phyloP scores from a whole-genome alignment of 2,329 filamentous ascomycete species.

The Claviceps digitariae region DNA sequence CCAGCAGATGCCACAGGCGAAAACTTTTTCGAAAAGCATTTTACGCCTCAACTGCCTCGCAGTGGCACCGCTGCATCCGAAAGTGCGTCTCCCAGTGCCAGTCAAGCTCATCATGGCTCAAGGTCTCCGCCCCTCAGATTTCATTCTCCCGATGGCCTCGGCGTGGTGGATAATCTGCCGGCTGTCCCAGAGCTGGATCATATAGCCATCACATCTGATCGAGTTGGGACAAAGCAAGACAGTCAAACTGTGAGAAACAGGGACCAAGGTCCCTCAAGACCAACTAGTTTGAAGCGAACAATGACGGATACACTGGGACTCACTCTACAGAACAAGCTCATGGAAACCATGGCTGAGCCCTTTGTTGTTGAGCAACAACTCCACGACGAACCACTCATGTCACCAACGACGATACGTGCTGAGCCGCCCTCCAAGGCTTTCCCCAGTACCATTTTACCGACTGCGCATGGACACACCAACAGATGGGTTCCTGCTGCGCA shows the following conservation, averaged over 20 bases:
- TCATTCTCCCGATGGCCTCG: constrained; percentile 4
- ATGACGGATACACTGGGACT: constrained; percentile 70
- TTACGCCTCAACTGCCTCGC: constrained; percentile 42
- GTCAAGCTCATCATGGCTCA: constrained; percentile 9
- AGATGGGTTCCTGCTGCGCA: constrained; percentile 85
- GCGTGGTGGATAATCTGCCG: constrained; percentile 8
- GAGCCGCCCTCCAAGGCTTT: constrained; percentile 27
- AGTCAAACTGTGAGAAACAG: constrained; percentile 30
- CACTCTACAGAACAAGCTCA: constrained; percentile 66
- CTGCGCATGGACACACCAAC: constrained; percentile 76
- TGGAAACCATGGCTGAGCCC: constrained; percentile 75
- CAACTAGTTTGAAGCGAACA: constrained; percentile 65
- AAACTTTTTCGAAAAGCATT: constrained; percentile 78
- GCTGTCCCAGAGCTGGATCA: constrained; percentile 11
- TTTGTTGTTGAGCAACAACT: constrained; percentile 40
- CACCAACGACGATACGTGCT: constrained; percentile 28
- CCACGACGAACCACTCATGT: constrained; percentile 25
- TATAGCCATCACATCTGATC: constrained; percentile 36
- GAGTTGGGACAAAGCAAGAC: constrained; percentile 43
- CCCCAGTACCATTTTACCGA: constrained; percentile 36
- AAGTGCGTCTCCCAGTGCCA: constrained; percentile 21
- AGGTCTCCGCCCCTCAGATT: constrained; percentile 8
- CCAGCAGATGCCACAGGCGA: constrained; percentile 59
- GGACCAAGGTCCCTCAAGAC: constrained; percentile 43
- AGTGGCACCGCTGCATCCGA: constrained; percentile 30